Evolutionary conservation across 2,329 filamentous ascomycete genomes (phyloP), one percentile per base, ranked within the genome.

Genomic region (Colletotrichum falcatum): DNA sequence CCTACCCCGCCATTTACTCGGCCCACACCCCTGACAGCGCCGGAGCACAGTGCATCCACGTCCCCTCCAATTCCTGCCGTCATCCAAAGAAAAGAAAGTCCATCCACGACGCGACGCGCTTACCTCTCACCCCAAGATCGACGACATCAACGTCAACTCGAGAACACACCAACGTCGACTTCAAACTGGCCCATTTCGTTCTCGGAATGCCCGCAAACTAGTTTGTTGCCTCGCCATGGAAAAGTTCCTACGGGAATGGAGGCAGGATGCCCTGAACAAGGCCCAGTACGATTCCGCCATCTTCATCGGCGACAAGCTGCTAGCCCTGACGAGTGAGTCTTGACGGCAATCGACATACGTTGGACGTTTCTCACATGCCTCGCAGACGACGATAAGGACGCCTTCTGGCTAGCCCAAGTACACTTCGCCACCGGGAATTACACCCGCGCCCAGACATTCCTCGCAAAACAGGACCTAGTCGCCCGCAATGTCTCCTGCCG

Each of bases 371-470:
- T 44, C 12, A 51, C 46, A 30, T 49, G 51, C 16, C 63, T 9
- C 18, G 33, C 74, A 98, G 96, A 95, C 78, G 93, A 95, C 79
- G 94, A 97, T 77, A 91, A 94, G 74, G 96, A 99, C 80, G 95
- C 95, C 49, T 97, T 97, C 79, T 98, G 94, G 92, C 91, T 99
- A 53, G 96, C 96, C n/a, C 95, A 98, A 82, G 94, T 97, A 46
- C 95, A 99, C 82, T 99, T 98, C 83, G 92, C 92, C 61, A 96
- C 94, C 59, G 95, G 94, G 76, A 97, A 98, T 84, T 98, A 97
- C 81, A 96, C 92, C 11, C 92, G 96, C 76, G 95, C 96, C 3
- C 91, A 97, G 76, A 89, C 93, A 30, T 93, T 98, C 74, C 90
- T 99, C 72, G 90, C 91, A 37, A 92, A 94, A 76, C 92, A 95